Evolutionary conservation across 73 alveolate species (phyloP), one percentile per base, ranked within the genome.

Genomic region (Paramecium caudatum): DNA sequence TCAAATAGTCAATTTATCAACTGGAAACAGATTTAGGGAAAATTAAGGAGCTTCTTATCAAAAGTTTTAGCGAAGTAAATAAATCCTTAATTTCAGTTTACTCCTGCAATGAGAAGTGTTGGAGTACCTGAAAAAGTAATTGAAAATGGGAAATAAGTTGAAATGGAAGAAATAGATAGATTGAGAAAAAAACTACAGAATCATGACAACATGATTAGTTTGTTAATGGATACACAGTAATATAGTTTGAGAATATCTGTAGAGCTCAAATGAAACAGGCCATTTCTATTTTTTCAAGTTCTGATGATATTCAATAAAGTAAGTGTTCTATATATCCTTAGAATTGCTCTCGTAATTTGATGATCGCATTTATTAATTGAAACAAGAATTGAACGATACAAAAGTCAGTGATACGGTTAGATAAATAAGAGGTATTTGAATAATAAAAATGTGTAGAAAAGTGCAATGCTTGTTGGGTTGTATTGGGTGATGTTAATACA

Each of bases 391-490:
- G 17, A 36, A 30, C 17, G 83, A 65, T 65, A 65, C 49, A 7
- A 55, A 5, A 55, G 83, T 65, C 2, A 65, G 34, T 65, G 83
- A 65, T 30, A 36, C 50, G 8, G 83, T 65, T 3, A 65, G 83
- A 32, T 34, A 65, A 36, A 43, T 65, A 4, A 65, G 34, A 65
- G 83, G 83, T 65, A 65, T 65, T 17, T 1, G n/a, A 15, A 3
- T 15, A 2, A 23, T 32, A 13, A 4, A 12, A 13, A 25, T 33
- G 16, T n/a, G 9, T 65, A 65, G 83, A 65, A 30, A 65, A 65
- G 39, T 30, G 83, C 1, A 65, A 65, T 65, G 83, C 83, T 32
- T 65, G 83, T 36, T 65, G 83, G 83, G 83, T 65, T 3, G 83
- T 65, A 13, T 43, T 65, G 16, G 83, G 83, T 7, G 83, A 65